phyloP scores from a whole-genome alignment of 345 rosid species.

The Heritiera littoralis region DNA sequence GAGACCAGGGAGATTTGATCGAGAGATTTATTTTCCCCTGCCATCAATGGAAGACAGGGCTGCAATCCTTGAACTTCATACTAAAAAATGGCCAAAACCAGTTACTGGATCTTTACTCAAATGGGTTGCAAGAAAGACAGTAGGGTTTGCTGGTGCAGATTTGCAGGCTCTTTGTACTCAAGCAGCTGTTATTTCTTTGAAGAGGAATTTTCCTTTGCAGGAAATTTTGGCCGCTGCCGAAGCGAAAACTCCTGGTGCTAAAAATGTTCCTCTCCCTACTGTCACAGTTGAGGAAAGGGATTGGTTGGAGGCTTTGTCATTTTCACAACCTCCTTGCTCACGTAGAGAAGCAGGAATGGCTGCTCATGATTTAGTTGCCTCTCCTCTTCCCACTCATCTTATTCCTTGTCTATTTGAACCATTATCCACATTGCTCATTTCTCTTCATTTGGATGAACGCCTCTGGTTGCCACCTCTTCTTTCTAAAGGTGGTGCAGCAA shows the following conservation, averaged over 20 bases:
- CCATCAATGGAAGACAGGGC: conserved; percentile 86
- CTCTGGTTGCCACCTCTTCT: conserved; percentile 77
- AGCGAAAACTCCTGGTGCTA: conserved; percentile 46
- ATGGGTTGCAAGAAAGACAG: conserved; percentile 84
- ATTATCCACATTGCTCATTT: conserved; percentile 65
- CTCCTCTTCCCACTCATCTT: conserved; percentile 81
- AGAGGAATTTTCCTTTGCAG: conserved; percentile 93
- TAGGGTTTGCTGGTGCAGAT: conserved; percentile 99
- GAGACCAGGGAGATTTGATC: conserved; percentile 98
- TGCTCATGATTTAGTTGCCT: conserved; percentile 71
- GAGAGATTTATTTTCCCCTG: conserved; percentile 93
- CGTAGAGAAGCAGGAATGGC: conserved; percentile 95
- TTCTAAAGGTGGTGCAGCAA: conserved; percentile 55
- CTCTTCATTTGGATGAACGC: conserved; percentile 76
- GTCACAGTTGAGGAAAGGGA: conserved; percentile 87
- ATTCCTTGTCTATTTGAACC: conserved; percentile 78
- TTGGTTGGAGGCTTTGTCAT: conserved; percentile 93
- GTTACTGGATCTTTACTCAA: conserved; percentile 74
- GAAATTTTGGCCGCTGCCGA: conserved; percentile 73
- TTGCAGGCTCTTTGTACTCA: conserved; percentile 97
- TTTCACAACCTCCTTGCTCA: conserved; percentile 91
- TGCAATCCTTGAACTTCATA: conserved; percentile 89
- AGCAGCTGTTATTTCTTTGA: conserved; percentile 83
- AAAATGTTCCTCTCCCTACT: conserved; percentile 73
- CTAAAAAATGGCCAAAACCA: conserved; percentile 91